A percentile compares a stretch with the other conserved stretches of the same genome.
Evolutionary conservation across 75 land plant genomes (phyloP).

Genomic region (Sequoiadendron giganteum): DNA sequence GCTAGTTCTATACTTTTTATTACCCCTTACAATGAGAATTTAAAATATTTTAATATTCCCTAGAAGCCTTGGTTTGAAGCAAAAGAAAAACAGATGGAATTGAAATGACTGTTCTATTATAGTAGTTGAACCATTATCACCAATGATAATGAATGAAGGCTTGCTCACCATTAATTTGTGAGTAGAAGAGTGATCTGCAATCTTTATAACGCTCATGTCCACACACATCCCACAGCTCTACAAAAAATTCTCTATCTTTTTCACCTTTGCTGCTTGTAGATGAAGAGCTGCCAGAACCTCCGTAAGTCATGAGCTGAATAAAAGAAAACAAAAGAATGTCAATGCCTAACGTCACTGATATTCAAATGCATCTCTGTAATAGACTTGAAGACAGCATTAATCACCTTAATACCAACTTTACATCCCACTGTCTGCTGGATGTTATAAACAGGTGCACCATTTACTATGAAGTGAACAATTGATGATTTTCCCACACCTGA

Average conservation of each 20-base stretch:
- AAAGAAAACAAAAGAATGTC: constrained; percentile 6
- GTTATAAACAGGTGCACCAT: constrained; percentile 53
- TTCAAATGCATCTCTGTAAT: not conserved
- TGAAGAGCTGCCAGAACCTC: constrained; percentile 55
- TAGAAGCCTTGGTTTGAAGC: not conserved
- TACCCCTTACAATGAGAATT: not conserved
- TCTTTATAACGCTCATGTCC: constrained; percentile 91
- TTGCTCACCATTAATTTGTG: constrained; percentile 77
- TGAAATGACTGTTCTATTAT: not conserved
- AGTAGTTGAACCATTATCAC: not conserved
- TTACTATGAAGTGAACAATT: constrained; percentile 65
- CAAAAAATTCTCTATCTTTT: constrained; percentile 73
- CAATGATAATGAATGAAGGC: not conserved
- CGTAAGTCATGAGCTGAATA: constrained; percentile 59
- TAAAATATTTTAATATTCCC: not conserved
- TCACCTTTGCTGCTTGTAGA: constrained; percentile 50
- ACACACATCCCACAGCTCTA: constrained; percentile 89
- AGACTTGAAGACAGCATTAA: not conserved
- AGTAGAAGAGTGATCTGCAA: constrained; percentile 82
- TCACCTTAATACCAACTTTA: constrained; percentile 77
- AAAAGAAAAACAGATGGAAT: not conserved
- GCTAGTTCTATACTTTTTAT: not conserved
- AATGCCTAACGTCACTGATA: not conserved
- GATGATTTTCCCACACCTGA: constrained; percentile 89
- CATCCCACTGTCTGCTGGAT: constrained; percentile 82